phyloP scores from a whole-genome alignment of 2,329 filamentous ascomycete species.

The Fonsecaea erecta region DNA sequence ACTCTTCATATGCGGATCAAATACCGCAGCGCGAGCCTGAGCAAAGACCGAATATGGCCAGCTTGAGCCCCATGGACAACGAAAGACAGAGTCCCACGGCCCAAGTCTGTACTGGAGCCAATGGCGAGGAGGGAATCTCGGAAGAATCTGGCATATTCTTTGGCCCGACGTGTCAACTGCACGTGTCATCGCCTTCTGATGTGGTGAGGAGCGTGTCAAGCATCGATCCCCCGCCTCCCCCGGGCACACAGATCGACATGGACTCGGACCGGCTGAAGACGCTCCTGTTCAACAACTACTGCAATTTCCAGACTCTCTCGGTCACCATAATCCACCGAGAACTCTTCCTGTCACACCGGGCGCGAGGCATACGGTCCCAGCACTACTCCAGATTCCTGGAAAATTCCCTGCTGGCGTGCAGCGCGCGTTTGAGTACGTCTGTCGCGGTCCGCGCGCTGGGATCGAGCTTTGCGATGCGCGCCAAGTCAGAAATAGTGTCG shows the following conservation, averaged over 20 bases:
- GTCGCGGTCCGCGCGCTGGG: slow-evolving; percentile 1
- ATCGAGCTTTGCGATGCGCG: slow-evolving; percentile 3
- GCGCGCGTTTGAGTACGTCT: slow-evolving; percentile 6
- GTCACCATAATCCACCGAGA: background rate
- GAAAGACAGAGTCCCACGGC: background rate
- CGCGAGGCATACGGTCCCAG: slow-evolving; percentile 1
- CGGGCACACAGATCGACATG: background rate
- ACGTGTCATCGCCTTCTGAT: slow-evolving; percentile 7
- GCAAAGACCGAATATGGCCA: background rate
- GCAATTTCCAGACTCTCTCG: background rate
- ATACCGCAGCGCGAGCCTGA: background rate
- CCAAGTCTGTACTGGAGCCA: background rate
- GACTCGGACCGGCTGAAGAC: slow-evolving; percentile 2
- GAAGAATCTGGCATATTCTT: slow-evolving; percentile 2
- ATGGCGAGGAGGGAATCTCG: background rate
- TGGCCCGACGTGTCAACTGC: slow-evolving; percentile 3
- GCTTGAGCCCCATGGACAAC: background rate
- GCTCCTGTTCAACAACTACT: slow-evolving; percentile 12
- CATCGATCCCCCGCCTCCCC: background rate
- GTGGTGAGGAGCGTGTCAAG: background rate
- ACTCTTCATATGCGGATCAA: background rate
- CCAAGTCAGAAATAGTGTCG: slow-evolving; percentile 7
- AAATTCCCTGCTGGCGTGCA: slow-evolving; percentile 8
- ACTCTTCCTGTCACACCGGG: slow-evolving; percentile 2
- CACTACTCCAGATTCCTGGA: slow-evolving; percentile 10